Evolutionary conservation across 129 eudicot species (phyloP), one percentile per base, ranked within the genome.

Genomic region (Lactuca saligna): DNA sequence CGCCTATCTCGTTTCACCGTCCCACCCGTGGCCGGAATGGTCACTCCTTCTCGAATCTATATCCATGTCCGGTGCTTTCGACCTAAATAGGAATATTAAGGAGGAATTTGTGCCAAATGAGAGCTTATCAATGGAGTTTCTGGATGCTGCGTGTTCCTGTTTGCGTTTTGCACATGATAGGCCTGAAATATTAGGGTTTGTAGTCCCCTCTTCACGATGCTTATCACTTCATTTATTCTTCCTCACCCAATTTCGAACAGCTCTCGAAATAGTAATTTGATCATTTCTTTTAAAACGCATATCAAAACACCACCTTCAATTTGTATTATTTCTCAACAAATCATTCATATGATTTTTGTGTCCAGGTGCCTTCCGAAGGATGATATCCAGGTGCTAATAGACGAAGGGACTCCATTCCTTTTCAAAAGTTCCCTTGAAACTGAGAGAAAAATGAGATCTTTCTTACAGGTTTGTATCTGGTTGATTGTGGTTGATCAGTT

Each of bases 21-120:
- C 67, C 29, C 95, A 81, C 63, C 90, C 95, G 1, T 89, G 95
- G 92, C 95, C 90, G 50, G 97, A 89, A 65, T 83, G 83, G 88
- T 74, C 76, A 8, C 41, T 74, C 2, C 68, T 92, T 0, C 25
- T 92, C 7, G 61, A 78, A 51, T 54, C 61, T n/a, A 4, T 86
- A 66, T 74, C 70, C 10, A 7, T 55, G 12, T 34, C 66, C 10
- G 78, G 75, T 10, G 17, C 62, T 41, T 37, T 74, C 1, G 72
- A 65, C 6, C 17, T 32, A 10, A 13, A 73, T 49, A 33, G 66
- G 31, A 42, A 3, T 4, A 48, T 80, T 0, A 84, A 76, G 60
- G 90, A 83, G n/a, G 83, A 63, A 4, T 83, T 88, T 9, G 91
- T 82, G 49, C 74, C 77, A 53, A 70, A 70, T 64, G 88, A 79